phyloP scores from a whole-genome alignment of 345 rosid species.

The Kernera saxatilis region DNA sequence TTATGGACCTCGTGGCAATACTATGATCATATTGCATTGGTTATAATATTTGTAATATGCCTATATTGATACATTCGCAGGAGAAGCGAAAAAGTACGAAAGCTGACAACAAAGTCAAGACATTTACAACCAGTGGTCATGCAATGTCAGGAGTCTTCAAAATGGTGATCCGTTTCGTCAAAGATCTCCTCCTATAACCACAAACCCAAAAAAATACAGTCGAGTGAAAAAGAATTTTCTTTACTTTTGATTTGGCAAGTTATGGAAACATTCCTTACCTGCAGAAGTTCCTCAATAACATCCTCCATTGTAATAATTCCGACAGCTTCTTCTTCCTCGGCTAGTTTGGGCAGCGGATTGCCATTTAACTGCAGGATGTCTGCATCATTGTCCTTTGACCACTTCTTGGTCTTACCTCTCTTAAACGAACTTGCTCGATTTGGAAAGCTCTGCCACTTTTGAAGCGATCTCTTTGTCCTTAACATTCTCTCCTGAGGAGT shows the following conservation, averaged over 20 bases:
- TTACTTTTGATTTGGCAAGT: not conserved
- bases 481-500: conserved; percentile 40
- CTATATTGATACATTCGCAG: not conserved
- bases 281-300: conserved; percentile 94
- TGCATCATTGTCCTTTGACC: conserved; percentile 63
- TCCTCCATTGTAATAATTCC: conserved; percentile 99
- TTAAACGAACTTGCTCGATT: conserved; percentile 33
- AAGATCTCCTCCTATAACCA: conserved; percentile 81
- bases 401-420: conserved; percentile 59
- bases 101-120: not conserved
- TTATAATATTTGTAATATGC: not conserved
- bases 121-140: not conserved
- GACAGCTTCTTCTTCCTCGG: conserved; percentile 81
- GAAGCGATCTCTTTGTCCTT: conserved; percentile 58
- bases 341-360: conserved; percentile 51
- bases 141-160: conserved; percentile 52
- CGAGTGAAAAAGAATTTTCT: not conserved
- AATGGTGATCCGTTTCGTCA: conserved; percentile 90
- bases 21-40: not conserved
- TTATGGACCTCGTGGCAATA: not conserved
- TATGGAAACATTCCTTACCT: conserved; percentile 37
- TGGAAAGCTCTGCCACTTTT: conserved; percentile 87
- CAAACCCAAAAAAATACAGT: not conserved
- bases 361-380: conserved; percentile 70
- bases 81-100: not conserved